Evolutionary conservation across 23 red algal species (phyloP), one percentile per base, ranked within the genome.

Genomic region (Gracilaria vermiculophylla): DNA sequence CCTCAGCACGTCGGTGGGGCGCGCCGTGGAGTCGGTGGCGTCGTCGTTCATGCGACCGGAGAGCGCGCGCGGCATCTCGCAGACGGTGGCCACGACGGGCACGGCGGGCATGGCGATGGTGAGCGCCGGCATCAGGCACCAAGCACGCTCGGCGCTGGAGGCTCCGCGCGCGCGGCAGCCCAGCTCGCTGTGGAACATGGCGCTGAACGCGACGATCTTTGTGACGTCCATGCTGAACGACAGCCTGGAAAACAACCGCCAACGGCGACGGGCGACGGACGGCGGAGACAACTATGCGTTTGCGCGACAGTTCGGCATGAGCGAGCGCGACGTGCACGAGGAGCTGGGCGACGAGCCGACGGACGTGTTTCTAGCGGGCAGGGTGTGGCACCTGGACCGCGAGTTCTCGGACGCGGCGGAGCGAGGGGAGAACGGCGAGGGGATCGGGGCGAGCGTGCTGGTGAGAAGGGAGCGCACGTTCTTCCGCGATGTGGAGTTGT

Each of bases 331-430:
- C 44, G 58, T 88, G 43, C 65, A 62, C 19, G 7, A 48, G 28
- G 34, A 72, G 32, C 53, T 88, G 84, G 84, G 33, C 39, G 62
- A 81, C 51, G 28, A 25, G 75, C 74, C 74, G 75, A 28, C 34
- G 44, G 61, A 81, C 29, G 42, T 91, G 73, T 75, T 47, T 40
- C 75, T 91, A 17, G 87, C 74, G 25, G 87, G 87, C 9, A 19
- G 45, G n/a, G 74, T 91, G 35, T 81, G 58, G 54, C 87, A 91
- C 35, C 35, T 91, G 42, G 87, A 91, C 49, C 54, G 87, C 23
- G 17, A 55, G 74, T 80, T 91, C 32, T 64, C 69, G 3, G 83
- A 61, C 20, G 40, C 83, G 7, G 53, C 33, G 33, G n/a, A 20
- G 35, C 31, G 49, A 11, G 62, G 49, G 15, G 81, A 28, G 81